These are phyloP conservation scores for Kuraishia cidri DNA, from an alignment of 805 yeast genomes.

Conservation along the genomic window DNA sequence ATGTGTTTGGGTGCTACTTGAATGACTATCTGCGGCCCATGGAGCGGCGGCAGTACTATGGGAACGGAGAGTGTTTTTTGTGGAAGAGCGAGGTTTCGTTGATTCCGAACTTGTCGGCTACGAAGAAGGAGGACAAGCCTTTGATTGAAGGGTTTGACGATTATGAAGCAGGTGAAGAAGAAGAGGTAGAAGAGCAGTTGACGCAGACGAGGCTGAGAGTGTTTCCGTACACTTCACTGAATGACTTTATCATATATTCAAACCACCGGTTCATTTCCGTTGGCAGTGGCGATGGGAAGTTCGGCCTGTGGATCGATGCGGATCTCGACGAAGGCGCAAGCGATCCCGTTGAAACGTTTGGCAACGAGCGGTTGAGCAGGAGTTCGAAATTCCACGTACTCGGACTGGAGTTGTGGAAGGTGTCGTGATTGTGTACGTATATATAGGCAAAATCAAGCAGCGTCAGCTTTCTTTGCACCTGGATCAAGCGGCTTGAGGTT, in stretches of 20 bases:
- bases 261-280: constrained; percentile 69
- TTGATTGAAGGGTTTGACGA: too few species aligned
- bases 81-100: constrained; percentile 62
- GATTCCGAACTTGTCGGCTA: constrained; percentile 12
- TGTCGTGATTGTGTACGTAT: not conserved
- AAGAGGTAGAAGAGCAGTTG: constrained; percentile 6
- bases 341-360: constrained; percentile 75
- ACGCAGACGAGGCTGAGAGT: constrained; percentile 54
- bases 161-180: constrained; percentile 6
- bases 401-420: constrained; percentile 76
- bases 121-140: too few species aligned
- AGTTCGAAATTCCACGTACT: constrained; percentile 60
- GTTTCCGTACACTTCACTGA: constrained; percentile 79
- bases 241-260: constrained; percentile 80
- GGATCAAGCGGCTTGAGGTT: too few species aligned
- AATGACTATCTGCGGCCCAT: constrained; percentile 68
- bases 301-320: constrained; percentile 84
- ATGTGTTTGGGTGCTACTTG: constrained; percentile 69
- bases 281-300: constrained; percentile 91
- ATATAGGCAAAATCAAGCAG: not conserved
- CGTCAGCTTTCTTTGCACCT: too few species aligned
- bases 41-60: constrained; percentile 70
- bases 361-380: constrained; percentile 62
- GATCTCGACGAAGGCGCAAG: constrained; percentile 71
- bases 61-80: constrained; percentile 92